These are phyloP conservation scores for Solanum pennellii DNA, from an alignment of 257 asterid genomes.

Conservation along the genomic window DNA sequence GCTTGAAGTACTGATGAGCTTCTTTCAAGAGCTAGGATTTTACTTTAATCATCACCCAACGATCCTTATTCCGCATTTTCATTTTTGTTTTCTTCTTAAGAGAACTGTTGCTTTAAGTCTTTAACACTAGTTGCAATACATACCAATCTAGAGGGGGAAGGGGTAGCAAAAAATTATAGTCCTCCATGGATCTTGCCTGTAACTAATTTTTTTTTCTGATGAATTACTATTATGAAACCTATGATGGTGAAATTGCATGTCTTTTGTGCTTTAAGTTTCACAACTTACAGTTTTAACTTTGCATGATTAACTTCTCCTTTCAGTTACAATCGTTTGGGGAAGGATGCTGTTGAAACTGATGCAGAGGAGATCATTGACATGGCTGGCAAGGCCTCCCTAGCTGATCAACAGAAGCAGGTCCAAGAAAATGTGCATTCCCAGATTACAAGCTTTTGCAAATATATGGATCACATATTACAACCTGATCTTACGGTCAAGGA, in stretches of 20 bases:
- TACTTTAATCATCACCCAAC: not conserved
- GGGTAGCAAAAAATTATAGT: not conserved
- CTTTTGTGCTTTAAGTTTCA: not conserved
- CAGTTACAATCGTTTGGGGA: constrained; percentile 83
- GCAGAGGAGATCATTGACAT: constrained; percentile 77
- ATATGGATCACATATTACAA: constrained; percentile 67
- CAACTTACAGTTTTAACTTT: constrained; percentile 4
- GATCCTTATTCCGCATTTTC: not conserved
- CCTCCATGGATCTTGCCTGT: not conserved
- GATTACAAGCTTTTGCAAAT: constrained; percentile 32
- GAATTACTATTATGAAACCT: not conserved
- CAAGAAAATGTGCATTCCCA: constrained; percentile 83
- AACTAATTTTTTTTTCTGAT: not conserved
- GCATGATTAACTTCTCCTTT: constrained; percentile 1
- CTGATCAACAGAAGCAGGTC: constrained; percentile 78
- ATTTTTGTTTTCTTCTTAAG: not conserved
- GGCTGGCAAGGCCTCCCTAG: constrained; percentile 57
- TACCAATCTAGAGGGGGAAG: not conserved
- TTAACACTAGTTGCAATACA: not conserved
- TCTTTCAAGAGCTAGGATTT: not conserved
- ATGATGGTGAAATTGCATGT: not conserved
- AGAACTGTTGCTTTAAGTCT: not conserved
- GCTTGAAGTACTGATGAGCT: not conserved
- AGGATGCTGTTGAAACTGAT: constrained; percentile 67
- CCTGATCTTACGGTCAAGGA: constrained; percentile 30